phyloP scores from a whole-genome alignment of 768 basidiomycete genomes.

The Cantharellus cinnabarinus region DNA sequence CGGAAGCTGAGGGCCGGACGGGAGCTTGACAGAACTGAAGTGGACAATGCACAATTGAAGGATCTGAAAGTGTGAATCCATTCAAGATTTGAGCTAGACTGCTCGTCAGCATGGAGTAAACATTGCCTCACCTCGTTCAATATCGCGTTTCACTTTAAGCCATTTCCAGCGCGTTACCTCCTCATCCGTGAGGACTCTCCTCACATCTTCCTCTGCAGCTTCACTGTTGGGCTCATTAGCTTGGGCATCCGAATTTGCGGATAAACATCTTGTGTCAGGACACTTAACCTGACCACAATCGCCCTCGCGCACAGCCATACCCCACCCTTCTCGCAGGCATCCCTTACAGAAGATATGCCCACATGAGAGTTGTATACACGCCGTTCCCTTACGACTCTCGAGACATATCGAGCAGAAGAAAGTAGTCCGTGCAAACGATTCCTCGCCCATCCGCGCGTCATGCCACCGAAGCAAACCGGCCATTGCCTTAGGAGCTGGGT shows the following conservation, averaged over 20 bases:
- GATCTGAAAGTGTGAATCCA: slow-evolving; percentile 27
- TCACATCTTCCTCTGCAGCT: slow-evolving; percentile 51
- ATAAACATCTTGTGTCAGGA: slow-evolving; percentile 64
- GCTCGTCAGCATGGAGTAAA: not conserved
- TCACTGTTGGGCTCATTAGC: slow-evolving; percentile 13
- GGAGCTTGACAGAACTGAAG: slow-evolving; percentile 63
- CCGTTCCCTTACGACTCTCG: slow-evolving; percentile 47
- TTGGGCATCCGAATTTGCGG: slow-evolving; percentile 17
- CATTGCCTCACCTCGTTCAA: slow-evolving; percentile 58
- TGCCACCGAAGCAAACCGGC: slow-evolving; percentile 24
- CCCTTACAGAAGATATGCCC: slow-evolving; percentile 66
- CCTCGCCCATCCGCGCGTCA: slow-evolving; percentile 26
- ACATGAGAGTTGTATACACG: slow-evolving; percentile 45
- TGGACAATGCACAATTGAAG: slow-evolving; percentile 63
- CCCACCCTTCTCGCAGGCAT: slow-evolving; percentile 70
- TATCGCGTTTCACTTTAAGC: slow-evolving; percentile 46
- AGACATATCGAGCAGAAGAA: slow-evolving; percentile 66
- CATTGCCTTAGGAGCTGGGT: slow-evolving; percentile 27
- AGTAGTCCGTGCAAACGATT: slow-evolving; percentile 39
- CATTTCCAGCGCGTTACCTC: slow-evolving; percentile 56
- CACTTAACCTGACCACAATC: slow-evolving; percentile 58
- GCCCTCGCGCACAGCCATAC: slow-evolving; percentile 59
- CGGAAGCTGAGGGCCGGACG: slow-evolving; percentile 31
- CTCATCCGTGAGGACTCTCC: slow-evolving; percentile 43
- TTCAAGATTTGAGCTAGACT: not conserved